Conservation (phyloP, 2,329 filamentous ascomycete genomes). For the Aspergillus sp. region DNA sequence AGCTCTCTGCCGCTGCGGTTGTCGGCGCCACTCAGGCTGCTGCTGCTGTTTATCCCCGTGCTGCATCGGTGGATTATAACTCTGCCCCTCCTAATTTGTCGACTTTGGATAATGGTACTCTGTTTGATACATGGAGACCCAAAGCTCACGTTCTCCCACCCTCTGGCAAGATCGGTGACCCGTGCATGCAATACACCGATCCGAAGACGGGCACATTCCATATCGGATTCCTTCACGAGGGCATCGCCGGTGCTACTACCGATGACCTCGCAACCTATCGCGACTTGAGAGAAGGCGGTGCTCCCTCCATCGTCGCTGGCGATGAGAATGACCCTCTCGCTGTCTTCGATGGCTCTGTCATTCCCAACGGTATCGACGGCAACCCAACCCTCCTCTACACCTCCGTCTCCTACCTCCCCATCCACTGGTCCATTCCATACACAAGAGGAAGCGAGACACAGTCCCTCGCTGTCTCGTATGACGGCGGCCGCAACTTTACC, state of each 20-base stretch:
- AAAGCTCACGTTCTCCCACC: conserved; percentile 12
- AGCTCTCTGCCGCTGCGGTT: too few species aligned
- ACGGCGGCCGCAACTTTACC: conserved; percentile 45
- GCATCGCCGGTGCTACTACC: conserved; percentile 11
- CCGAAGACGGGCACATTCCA: conserved; percentile 14
- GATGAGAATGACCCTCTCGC: conserved; percentile 13
- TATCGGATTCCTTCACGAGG: conserved; percentile 13
- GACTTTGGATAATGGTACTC: conserved; percentile 8
- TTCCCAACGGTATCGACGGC: conserved; percentile 28
- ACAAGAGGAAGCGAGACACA: conserved; percentile 43
- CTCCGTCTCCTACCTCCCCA: conserved; percentile 42
- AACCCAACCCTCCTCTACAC: conserved; percentile 46
- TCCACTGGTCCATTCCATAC: conserved; percentile 42
- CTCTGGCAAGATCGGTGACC: conserved; percentile 12
- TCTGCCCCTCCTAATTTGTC: conserved; percentile 11
- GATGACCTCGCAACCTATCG: conserved; percentile 11
- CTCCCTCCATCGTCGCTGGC: conserved; percentile 8
- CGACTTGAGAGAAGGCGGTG: conserved; percentile 9
- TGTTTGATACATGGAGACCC: conserved; percentile 16
- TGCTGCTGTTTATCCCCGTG: background rate
- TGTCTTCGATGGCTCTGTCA: conserved; percentile 15
- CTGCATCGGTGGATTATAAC: conserved; percentile 3
- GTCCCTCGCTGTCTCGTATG: conserved; percentile 39
- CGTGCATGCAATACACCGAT: conserved; percentile 13
- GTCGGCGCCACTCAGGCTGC: too few species aligned